Base-by-base conservation (phyloP, 768 basidiomycete genomes). In the Tephrocybe sp. region DNA sequence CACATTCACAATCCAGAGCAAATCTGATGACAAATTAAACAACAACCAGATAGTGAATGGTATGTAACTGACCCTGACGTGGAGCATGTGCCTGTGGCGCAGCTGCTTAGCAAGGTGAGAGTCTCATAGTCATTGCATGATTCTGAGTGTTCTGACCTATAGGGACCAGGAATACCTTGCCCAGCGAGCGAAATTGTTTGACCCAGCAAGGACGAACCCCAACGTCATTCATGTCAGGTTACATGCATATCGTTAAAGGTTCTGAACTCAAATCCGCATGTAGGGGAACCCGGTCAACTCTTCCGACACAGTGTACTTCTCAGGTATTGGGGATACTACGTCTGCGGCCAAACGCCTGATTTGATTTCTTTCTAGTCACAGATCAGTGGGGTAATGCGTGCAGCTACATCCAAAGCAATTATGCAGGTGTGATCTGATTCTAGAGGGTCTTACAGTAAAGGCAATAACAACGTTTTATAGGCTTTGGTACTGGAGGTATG, bases 271-370 rank as follows among this genome's bases (percentile, higher is more conserved):
- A 57, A 20, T n/a, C 12, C 14, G 41, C 12, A n/a, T 8, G 3
- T 55, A 92, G 84, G 94, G 95, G 4, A 83, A 84, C 54, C 94
- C 93, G 1, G 75, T 85, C 23, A 81, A 87, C 55, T 90, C 90
- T 1, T 90, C 91, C 1, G 96, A 99, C 66, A 98, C 96, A 0
- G 93, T 97, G 12, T 97, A 98, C 64, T 95, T 98, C 63, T 84
- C 93, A 6, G 89, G 88, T 82, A 67, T 21, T 57, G 17, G 30
- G 10, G 33, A 15, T 30, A n/a, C 26, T 30, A 24, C 28, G 1
- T 15, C 18, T 11, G 23, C 23, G 32, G 4, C 34, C 15, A 14
- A 34, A 18, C 4, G 11, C 36, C 30, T 3, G 25, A 23, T 41
- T 17, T 32, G 9, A n/a, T 37, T 44, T 53, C 33, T n/a, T 28